phyloP scores from a whole-genome alignment of 2,329 filamentous ascomycete genomes.

The Cladosporium sp. region DNA sequence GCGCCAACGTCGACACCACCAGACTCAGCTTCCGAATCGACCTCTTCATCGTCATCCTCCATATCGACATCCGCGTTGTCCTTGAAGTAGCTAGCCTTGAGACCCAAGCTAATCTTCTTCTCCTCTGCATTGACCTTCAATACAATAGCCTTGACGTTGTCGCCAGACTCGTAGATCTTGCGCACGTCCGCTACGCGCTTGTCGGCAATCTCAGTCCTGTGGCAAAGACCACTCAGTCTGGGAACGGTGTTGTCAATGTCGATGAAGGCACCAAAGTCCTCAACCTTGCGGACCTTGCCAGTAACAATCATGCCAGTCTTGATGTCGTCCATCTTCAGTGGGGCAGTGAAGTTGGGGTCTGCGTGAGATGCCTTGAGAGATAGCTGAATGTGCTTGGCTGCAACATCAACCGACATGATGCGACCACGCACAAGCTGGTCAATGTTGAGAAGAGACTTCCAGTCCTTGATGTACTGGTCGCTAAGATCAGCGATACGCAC shows the following conservation, averaged over 20 bases:
- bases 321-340: conserved; percentile 70
- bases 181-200: conserved; percentile 75
- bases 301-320: conserved; percentile 76
- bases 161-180: conserved; percentile 84
- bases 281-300: conserved; percentile 87
- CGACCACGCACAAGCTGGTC: conserved; percentile 90
- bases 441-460: conserved; percentile 83
- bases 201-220: conserved; percentile 88
- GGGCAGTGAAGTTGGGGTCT: conserved; percentile 71
- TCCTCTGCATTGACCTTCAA: conserved; percentile 71
- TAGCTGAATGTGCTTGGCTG: conserved; percentile 71
- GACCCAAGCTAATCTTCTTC: conserved; percentile 77
- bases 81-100: conserved; percentile 90
- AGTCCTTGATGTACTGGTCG: conserved; percentile 88
- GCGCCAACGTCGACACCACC: conserved; percentile 22
- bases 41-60: conserved; percentile 28
- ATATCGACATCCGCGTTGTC: conserved; percentile 43
- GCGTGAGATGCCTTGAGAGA: conserved; percentile 82
- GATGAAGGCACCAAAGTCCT: conserved; percentile 93
- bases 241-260: conserved; percentile 73
- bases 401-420: conserved; percentile 66
- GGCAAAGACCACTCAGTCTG: conserved; percentile 89
- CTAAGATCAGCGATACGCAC: conserved; percentile 86
- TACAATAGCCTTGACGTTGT: conserved; percentile 88
- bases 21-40: conserved; percentile 17